These are phyloP conservation scores for Liriodendron chinense DNA, from an alignment of 164 flowering plant species.

Conservation along the genomic window DNA sequence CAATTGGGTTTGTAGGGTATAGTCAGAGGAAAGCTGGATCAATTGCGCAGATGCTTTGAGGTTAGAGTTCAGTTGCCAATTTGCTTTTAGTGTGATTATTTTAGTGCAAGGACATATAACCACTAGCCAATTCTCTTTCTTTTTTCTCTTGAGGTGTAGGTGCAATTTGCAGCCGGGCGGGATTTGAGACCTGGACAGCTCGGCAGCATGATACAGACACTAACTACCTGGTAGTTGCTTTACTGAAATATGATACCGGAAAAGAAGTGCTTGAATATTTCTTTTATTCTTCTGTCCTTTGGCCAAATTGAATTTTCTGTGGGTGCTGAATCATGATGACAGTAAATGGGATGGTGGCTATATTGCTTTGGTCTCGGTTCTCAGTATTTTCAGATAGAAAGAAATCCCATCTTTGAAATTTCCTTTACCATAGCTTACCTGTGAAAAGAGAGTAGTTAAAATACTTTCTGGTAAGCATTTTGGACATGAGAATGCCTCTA, in stretches of 20 bases:
- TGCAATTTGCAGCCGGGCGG: conserved; percentile 99
- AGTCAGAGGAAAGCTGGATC: conserved; percentile 96
- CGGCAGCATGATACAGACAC: conserved; percentile 72
- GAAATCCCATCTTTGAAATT: no score
- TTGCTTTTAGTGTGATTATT: neutral
- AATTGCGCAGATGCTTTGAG: conserved; percentile 91
- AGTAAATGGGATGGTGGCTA: neutral
- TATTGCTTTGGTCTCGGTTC: neutral
- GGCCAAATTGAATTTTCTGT: neutral
- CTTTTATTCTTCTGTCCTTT: no score
- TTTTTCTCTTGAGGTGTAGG: conserved; percentile 42
- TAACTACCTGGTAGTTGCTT: conserved; percentile 63
- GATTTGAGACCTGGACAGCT: conserved; percentile 93
- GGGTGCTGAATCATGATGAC: neutral
- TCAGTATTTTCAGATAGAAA: no score
- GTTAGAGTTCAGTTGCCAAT: conserved; percentile 26
- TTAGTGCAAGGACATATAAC: neutral
- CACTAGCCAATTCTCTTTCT: neutral
- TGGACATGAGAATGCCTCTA: no score
- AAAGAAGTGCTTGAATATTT: neutral
- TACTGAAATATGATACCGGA: neutral
- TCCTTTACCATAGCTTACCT: no score
- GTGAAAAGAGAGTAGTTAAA: no score
- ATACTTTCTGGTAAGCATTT: no score
- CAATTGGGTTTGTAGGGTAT: conserved; percentile 57